Percentiles rank a stretch among this genome's conserved stretches.
Conservation (phyloP, 352 stramenopile genomes). For the Blastocystis sp. region DNA sequence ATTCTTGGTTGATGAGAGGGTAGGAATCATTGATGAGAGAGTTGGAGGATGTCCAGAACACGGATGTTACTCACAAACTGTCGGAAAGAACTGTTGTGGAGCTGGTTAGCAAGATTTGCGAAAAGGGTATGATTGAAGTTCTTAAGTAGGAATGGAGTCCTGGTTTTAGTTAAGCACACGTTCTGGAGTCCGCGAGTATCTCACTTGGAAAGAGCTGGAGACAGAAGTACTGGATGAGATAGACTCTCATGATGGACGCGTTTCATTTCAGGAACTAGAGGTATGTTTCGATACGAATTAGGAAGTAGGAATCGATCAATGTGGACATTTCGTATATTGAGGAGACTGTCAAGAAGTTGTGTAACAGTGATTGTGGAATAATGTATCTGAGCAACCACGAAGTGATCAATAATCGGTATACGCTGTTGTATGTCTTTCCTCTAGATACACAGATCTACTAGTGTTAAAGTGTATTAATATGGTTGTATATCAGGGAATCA, state of each 20-base stretch:
- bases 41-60: slow-evolving; percentile 10
- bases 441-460: slow-evolving; percentile 2
- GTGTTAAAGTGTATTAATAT: neutral
- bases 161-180: neutral
- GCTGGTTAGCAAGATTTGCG: neutral
- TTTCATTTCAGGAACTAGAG: slow-evolving; percentile 8
- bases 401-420: slow-evolving; percentile 3
- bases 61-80: slow-evolving; percentile 18
- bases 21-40: slow-evolving; percentile 44
- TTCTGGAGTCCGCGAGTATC: slow-evolving; percentile 33
- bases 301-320: slow-evolving; percentile 8
- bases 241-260: slow-evolving; percentile 25
- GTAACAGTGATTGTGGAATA: neutral
- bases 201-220: slow-evolving; percentile 40
- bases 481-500: neutral
- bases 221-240: slow-evolving; percentile 36
- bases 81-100: slow-evolving; percentile 18
- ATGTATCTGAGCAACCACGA: neutral
- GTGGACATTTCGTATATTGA: slow-evolving; percentile 52
- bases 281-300: neutral
- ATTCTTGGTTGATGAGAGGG: neutral
- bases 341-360: neutral
- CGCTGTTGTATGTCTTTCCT: neutral
- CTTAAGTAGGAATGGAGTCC: neutral
- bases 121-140: slow-evolving; percentile 8